Percentiles rank a stretch among this genome's conserved stretches.
Evolutionary conservation across 257 asterid genomes (phyloP).

Genomic region (Solanum bulbocastanum): DNA sequence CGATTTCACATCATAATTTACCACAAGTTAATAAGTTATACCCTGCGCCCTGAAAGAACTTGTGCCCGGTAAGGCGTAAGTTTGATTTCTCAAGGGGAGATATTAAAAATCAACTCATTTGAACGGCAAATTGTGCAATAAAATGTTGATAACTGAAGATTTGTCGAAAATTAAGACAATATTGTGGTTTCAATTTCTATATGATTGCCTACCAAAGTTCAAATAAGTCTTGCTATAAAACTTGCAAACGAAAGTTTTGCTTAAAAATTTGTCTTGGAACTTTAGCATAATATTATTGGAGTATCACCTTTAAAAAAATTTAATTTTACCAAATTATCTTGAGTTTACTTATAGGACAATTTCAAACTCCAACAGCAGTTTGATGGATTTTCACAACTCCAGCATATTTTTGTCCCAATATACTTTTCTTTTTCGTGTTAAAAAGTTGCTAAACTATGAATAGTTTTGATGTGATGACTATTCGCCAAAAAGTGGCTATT

Average conservation of each 20-base stretch:
- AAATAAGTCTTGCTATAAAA: background rate
- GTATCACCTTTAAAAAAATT: background rate
- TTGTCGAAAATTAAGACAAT: background rate
- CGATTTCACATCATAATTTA: background rate
- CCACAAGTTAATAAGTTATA: background rate
- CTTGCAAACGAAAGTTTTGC: background rate
- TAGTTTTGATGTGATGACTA: background rate
- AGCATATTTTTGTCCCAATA: background rate
- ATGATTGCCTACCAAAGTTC: background rate
- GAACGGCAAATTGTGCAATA: background rate
- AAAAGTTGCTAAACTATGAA: background rate
- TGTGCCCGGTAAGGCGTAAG: background rate
- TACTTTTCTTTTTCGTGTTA: background rate
- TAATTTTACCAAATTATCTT: background rate
- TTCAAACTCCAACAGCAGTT: background rate
- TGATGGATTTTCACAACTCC: background rate
- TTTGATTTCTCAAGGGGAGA: background rate
- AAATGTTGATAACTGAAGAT: no score
- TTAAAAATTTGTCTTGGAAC: background rate
- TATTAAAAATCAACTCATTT: background rate
- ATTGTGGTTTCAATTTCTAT: background rate
- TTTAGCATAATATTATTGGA: background rate
- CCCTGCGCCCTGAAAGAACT: background rate
- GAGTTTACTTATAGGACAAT: background rate
- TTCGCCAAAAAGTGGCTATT: background rate